Base-by-base conservation (phyloP, 2,329 filamentous ascomycete species). In the Hysterium pulicare region DNA sequence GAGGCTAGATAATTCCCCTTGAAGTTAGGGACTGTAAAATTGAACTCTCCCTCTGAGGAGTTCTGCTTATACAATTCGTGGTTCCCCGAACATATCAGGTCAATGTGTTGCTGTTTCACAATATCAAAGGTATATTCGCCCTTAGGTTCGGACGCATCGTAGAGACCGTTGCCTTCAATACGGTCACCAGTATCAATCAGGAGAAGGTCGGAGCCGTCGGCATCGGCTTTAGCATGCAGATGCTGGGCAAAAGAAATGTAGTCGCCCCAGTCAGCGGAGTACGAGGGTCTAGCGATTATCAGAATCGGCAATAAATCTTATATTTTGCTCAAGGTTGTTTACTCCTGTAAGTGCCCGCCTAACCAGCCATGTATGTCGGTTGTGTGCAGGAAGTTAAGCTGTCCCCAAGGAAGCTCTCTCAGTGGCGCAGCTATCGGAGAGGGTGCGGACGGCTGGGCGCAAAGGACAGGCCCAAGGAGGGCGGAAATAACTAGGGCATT, bases 311-410 rank as follows among this genome's bases (percentile, higher is more conserved):
- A 31, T 23, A 40, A 38, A 33, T 16, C 16, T 28, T n/a, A 28
- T 24, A 17, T 17, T 32, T 17, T 19, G 17, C 5, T 8, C 19
- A 28, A 32, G 33, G 19, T 20, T 21, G 59, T 77, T 59, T 72
- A 89, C 84, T 98, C 93, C 72, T 90, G 84, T 4, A 97, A 71
- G 73, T 98, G 93, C 1, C 93, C 93, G 8, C 82, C 89, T 61
- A 94, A 84, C 93, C 93, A 98, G 57, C 93, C 91, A 70, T 97
- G 93, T 4, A 87, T 93, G 64, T 97, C 73, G 26, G 93, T 97
- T 0, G 93, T 97, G 41, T 66, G 90, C n/a, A 98, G 59, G 57
- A 75, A 94, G 74, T 97, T 97, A 59, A 97, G 77, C 64, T 95
- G 85, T n/a, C 87, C 90, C 88, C 90, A 96, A 56, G 82, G 79